These are phyloP conservation scores for Pholiota adiposa DNA, from an alignment of 1,284 basidiomycete species.

Conservation along the genomic window DNA sequence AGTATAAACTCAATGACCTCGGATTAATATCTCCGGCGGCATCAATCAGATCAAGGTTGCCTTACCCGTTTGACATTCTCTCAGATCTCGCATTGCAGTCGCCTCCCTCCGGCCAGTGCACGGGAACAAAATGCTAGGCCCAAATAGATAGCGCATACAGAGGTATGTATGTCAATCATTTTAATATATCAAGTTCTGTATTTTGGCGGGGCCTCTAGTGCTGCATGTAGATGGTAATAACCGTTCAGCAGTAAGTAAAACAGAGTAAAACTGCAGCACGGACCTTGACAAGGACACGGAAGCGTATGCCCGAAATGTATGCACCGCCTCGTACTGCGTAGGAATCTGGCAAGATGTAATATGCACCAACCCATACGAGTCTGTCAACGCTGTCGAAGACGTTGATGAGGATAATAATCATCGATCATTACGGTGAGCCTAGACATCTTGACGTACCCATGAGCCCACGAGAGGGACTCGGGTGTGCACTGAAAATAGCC, in stretches of 20 bases:
- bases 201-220: not conserved
- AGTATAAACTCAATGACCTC: not conserved
- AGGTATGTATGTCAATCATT: slow-evolving; percentile 4
- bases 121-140: not conserved
- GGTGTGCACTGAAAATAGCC: not conserved
- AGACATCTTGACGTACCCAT: not conserved
- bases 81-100: not conserved
- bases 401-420: slow-evolving; percentile 1
- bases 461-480: not conserved
- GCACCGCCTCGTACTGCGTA: not conserved
- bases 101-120: not conserved
- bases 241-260: not conserved
- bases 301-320: not conserved
- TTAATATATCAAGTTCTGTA: not conserved
- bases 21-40: slow-evolving; percentile 4
- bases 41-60: slow-evolving; percentile 9
- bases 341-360: not conserved
- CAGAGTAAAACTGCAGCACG: not conserved
- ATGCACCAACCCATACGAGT: not conserved
- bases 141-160: not conserved
- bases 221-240: not conserved
- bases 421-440: not conserved
- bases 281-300: not conserved
- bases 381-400: not conserved
- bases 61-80: slow-evolving; percentile 1